These are phyloP conservation scores for Magnusiomyces suaveolens DNA, from an alignment of 1,139 yeast genomes.

Conservation along the genomic window DNA sequence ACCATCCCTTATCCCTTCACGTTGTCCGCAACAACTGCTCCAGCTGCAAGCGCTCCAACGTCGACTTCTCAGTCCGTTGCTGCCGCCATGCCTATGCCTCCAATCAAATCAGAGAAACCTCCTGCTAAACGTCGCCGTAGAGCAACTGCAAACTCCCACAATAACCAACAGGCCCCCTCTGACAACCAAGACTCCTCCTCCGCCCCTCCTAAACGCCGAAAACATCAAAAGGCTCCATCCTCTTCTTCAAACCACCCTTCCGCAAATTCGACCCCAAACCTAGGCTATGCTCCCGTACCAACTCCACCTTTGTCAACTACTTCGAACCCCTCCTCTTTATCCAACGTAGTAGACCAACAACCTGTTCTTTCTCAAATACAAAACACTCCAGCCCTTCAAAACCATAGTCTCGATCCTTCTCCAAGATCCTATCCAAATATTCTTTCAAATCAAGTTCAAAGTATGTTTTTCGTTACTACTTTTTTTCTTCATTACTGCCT, in stretches of 20 bases:
- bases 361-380: conserved; percentile 29
- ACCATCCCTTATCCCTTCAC: not conserved
- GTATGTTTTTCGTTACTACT: not conserved
- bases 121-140: conserved; percentile 4
- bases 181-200: not conserved
- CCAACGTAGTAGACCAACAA: conserved; percentile 13
- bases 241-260: not conserved
- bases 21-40: conserved; percentile 1
- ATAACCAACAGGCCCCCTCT: not conserved
- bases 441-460: not conserved
- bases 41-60: not conserved
- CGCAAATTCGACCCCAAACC: conserved; percentile 1
- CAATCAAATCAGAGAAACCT: conserved; percentile 1
- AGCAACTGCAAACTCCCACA: not conserved
- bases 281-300: conserved; percentile 2
- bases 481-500: not conserved
- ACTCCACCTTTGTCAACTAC: conserved; percentile 2
- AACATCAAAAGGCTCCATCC: conserved; percentile 2
- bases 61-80: not conserved
- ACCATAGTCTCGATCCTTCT: not conserved
- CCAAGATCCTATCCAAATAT: conserved; percentile 2
- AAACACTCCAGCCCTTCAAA: conserved; percentile 8
- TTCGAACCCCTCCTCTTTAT: conserved; percentile 6
- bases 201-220: not conserved
- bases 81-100: not conserved